These are phyloP conservation scores for Nemania serpens DNA, from an alignment of 2,329 filamentous ascomycete genomes.

Conservation along the genomic window DNA sequence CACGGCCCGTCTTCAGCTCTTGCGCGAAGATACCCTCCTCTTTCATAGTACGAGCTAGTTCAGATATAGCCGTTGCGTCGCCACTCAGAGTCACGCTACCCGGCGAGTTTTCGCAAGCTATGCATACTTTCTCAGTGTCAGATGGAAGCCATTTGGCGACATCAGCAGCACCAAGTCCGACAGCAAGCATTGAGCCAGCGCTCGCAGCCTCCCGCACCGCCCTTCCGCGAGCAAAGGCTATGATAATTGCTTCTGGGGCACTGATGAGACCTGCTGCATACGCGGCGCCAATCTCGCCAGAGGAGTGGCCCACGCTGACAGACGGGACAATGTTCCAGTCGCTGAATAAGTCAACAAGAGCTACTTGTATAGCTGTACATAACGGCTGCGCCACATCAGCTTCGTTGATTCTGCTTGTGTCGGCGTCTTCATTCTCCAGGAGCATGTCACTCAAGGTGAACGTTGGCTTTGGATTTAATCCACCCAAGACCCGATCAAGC, in stretches of 20 bases:
- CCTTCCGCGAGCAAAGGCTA: constrained; percentile 33
- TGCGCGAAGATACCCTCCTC: constrained; percentile 54
- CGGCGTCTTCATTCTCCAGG: constrained; percentile 9
- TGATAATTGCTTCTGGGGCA: constrained; percentile 34
- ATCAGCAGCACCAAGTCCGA: constrained; percentile 37
- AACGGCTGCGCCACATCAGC: constrained; percentile 40
- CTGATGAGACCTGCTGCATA: constrained; percentile 41
- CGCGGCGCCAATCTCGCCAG: constrained; percentile 51
- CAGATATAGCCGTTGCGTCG: constrained; percentile 49
- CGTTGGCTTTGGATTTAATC: constrained; percentile 19
- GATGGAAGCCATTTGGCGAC: constrained; percentile 30
- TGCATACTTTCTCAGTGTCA: constrained; percentile 33
- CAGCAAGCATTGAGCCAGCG: constrained; percentile 41
- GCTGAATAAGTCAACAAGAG: constrained; percentile 47
- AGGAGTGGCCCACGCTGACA: constrained; percentile 45
- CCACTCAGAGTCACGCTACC: constrained; percentile 54
- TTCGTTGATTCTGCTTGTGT: constrained; percentile 23
- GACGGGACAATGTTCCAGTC: constrained; percentile 42
- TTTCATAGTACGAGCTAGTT: constrained; percentile 46
- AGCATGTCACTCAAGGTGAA: constrained; percentile 24
- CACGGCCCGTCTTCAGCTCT: constrained; percentile 47
- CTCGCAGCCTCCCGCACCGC: constrained; percentile 20
- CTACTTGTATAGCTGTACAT: constrained; percentile 51
- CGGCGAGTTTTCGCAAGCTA: constrained; percentile 43
- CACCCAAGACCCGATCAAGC: constrained; percentile 23